Percentiles rank a stretch among this genome's conserved stretches.
Conservation (phyloP, 1,139 yeast species). For the Meyerozyma sp. region DNA sequence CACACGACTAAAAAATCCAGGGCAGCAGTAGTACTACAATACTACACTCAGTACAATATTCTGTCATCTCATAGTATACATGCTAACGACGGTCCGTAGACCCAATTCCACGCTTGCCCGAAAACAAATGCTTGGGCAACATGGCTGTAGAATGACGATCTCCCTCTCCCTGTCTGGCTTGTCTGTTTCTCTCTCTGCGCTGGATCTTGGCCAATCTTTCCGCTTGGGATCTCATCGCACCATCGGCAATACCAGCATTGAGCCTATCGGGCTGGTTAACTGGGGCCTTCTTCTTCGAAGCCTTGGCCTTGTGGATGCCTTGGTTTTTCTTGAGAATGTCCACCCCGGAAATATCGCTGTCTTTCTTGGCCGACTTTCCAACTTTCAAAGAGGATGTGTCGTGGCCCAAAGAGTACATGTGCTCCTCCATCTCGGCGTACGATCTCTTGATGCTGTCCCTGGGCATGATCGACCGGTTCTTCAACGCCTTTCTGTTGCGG, state of each 20-base stretch:
- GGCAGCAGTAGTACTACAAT: too few species aligned
- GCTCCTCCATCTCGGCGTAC: conserved; percentile 75
- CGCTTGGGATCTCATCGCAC: conserved; percentile 78
- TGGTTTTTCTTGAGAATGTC: conserved; percentile 64
- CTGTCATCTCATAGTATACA: neutral
- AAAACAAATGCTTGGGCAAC: conserved; percentile 87
- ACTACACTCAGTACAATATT: too few species aligned
- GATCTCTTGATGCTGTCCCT: conserved; percentile 81
- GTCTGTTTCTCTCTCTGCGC: conserved; percentile 90
- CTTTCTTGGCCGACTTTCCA: conserved; percentile 30
- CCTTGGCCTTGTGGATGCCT: conserved; percentile 37
- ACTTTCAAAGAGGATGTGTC: conserved; percentile 65
- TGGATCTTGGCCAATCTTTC: conserved; percentile 83
- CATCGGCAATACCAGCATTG: conserved; percentile 81
- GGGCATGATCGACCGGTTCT: conserved; percentile 89
- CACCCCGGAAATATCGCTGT: conserved; percentile 56
- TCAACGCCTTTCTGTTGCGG: conserved; percentile 79
- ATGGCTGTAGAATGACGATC: conserved; percentile 86
- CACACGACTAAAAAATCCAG: too few species aligned
- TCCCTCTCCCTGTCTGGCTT: conserved; percentile 92
- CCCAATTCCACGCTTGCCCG: conserved; percentile 96
- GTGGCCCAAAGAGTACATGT: conserved; percentile 85
- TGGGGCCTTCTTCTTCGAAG: conserved; percentile 44
- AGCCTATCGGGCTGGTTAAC: conserved; percentile 72
- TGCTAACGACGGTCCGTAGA: conserved; percentile 54